Base-by-base conservation (phyloP, 2,329 filamentous ascomycete genomes). In the Neonectria punicea region DNA sequence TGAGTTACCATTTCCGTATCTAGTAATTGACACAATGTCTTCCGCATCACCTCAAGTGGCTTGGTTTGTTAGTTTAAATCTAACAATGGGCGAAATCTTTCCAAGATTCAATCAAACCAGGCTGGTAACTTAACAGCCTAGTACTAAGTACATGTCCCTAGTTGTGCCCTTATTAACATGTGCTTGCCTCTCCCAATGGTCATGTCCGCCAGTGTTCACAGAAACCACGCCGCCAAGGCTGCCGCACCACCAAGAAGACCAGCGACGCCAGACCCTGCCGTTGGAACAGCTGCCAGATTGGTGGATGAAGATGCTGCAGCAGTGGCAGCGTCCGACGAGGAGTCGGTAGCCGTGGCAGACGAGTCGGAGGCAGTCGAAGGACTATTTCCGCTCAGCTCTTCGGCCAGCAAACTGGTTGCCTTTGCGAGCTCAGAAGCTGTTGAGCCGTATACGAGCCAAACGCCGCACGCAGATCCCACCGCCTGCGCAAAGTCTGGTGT, bases 401-500 rank as follows among this genome's bases (percentile, higher is more conserved):
- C 25, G 25, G 25, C 53, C 16, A 56, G 39, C 5, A 56, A 7
- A 30, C 53, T 56, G 6, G 53, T 56, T 18, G 53, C 53, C 14
- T 36, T 6, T 2, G 53, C 25, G 39, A 32, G 14, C 9, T 46
- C 25, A 3, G 53, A 46, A 7, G 53, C 53, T n/a, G 53, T 56
- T 10, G 53, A 20, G 39, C 53, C 53, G 4, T 46, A 16, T 14
- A 46, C 11, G 5, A 32, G 13, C 39, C 41, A 56, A 5, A 56
- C 34, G 53, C 53, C 53, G 41, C 53, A 56, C 10, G 32, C 41
- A 3, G 53, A 56, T 20, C 53, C 53, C 13, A 56, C 8, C 16
- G 53, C 53, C 34, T 56, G 53, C 25, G 39, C 39, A 36, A 56
- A 56, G 41, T 56, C 53, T 56, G 20, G 8, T 11, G n/a, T 20